phyloP scores from a whole-genome alignment of 1,284 basidiomycete species.

The Malassezia furfur region DNA sequence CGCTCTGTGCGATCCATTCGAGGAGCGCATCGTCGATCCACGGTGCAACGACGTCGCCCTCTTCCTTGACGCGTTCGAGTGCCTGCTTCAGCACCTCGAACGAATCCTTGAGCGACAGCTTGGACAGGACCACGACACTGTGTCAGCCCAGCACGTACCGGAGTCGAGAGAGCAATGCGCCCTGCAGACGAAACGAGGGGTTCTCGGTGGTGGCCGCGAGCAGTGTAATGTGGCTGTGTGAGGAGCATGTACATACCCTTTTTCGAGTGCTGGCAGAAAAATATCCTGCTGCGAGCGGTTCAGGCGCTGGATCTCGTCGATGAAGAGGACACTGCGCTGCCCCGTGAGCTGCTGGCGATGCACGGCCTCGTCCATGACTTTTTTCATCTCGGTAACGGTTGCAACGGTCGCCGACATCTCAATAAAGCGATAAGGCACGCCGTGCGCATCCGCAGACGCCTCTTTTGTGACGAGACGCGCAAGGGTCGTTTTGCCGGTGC shows the following conservation, averaged over 20 bases:
- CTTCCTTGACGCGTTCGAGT: constrained; percentile 18
- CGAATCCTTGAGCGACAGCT: constrained; percentile 29
- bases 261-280: constrained; percentile 24
- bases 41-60: constrained; percentile 56
- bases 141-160: constrained; percentile 50
- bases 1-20: constrained; percentile 35
- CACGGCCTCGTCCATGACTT: constrained; percentile 70
- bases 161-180: constrained; percentile 67
- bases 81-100: constrained; percentile 27
- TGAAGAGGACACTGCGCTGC: constrained; percentile 62
- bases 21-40: constrained; percentile 41
- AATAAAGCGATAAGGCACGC: constrained; percentile 27
- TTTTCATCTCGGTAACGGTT: constrained; percentile 68
- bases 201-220: constrained; percentile 88
- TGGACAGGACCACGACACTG: constrained; percentile 45
- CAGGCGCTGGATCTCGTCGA: constrained; percentile 77
- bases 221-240: constrained; percentile 49
- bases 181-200: constrained; percentile 66
- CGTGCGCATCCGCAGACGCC: constrained; percentile 51
- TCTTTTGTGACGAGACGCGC: constrained; percentile 61
- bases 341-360: constrained; percentile 62
- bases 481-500: constrained; percentile 66
- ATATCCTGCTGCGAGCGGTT: constrained; percentile 68
- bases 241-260: constrained; percentile 6
- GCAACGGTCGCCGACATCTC: constrained; percentile 52